Percentiles rank a stretch among this genome's conserved stretches.
Evolutionary conservation across 1,139 yeast species (phyloP).

Genomic region (Protomyces arabidopsidicola): DNA sequence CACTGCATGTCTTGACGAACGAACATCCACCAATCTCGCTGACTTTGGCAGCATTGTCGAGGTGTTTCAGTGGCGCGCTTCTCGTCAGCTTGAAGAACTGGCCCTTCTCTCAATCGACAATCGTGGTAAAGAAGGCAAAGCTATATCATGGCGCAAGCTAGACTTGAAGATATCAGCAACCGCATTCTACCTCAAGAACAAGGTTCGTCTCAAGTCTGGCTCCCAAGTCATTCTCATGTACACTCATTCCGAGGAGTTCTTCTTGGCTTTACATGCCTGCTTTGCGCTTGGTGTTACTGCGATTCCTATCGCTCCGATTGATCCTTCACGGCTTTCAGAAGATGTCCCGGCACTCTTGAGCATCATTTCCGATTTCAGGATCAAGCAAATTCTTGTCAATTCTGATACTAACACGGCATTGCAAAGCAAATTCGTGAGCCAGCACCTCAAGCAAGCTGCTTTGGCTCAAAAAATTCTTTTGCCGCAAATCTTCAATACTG

Average conservation of each 20-base stretch:
- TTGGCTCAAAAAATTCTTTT: constrained; percentile 43
- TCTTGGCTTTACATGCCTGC: constrained; percentile 81
- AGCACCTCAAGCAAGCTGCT: constrained; percentile 56
- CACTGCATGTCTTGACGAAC: constrained; percentile 67
- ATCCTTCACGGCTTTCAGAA: constrained; percentile 63
- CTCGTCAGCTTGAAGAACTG: constrained; percentile 68
- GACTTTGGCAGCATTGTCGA: constrained; percentile 70
- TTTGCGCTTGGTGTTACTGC: constrained; percentile 74
- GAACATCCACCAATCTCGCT: constrained; percentile 67
- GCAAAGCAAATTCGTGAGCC: constrained; percentile 64
- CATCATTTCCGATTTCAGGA: constrained; percentile 64
- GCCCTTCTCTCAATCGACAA: constrained; percentile 64
- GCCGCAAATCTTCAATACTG: constrained; percentile 62
- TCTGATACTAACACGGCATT: constrained; percentile 63
- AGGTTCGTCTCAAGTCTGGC: constrained; percentile 55
- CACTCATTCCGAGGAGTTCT: constrained; percentile 81
- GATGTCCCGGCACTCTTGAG: constrained; percentile 68
- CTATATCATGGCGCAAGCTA: constrained; percentile 78
- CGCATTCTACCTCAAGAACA: constrained; percentile 53
- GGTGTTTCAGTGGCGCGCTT: constrained; percentile 71
- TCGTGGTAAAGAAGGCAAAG: constrained; percentile 48
- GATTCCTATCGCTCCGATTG: constrained; percentile 74
- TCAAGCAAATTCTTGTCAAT: constrained; percentile 70
- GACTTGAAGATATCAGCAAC: constrained; percentile 73
- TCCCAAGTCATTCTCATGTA: constrained; percentile 75